These are phyloP conservation scores for Nannochloropsis gaditana DNA, from an alignment of 108 stramenopile genomes.

Conservation along the genomic window DNA sequence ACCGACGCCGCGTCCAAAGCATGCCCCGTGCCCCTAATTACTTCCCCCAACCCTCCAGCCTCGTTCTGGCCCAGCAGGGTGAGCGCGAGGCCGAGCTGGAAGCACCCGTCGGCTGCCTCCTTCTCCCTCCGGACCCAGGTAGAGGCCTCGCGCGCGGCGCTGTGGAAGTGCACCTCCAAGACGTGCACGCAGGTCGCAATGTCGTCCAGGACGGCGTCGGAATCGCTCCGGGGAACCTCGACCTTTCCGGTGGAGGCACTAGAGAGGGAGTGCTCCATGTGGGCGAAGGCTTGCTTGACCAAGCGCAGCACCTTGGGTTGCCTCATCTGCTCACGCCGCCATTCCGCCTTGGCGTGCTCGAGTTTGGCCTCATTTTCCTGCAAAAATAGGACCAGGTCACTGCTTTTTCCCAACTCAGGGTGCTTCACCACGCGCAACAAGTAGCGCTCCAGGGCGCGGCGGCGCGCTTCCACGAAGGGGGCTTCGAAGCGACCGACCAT, in stretches of 20 bases:
- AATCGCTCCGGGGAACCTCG: not conserved
- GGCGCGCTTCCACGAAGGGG: not conserved
- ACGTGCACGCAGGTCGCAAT: not conserved
- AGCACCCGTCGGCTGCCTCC: not conserved
- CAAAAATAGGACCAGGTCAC: not conserved
- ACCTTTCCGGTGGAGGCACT: not conserved
- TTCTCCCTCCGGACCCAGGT: not conserved
- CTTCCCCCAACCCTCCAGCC: not conserved
- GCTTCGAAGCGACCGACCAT: not conserved
- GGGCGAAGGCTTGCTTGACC: not conserved
- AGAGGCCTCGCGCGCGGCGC: not conserved
- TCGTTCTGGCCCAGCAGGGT: conserved; percentile 22
- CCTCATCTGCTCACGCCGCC: not conserved
- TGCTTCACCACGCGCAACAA: conserved; percentile 17
- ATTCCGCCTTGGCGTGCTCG: not conserved
- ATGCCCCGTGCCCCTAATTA: not conserved
- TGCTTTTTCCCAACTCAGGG: not conserved
- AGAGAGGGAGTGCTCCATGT: not conserved
- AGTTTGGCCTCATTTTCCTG: not conserved
- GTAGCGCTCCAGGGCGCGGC: conserved; percentile 14
- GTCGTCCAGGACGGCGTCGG: not conserved
- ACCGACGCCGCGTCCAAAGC: not conserved
- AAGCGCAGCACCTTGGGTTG: not conserved
- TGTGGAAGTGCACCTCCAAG: not conserved
- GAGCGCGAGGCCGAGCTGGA: conserved; percentile 15